Conservation (phyloP, 2,329 filamentous ascomycete species). For the Lasiodiplodia hormozganensis region DNA sequence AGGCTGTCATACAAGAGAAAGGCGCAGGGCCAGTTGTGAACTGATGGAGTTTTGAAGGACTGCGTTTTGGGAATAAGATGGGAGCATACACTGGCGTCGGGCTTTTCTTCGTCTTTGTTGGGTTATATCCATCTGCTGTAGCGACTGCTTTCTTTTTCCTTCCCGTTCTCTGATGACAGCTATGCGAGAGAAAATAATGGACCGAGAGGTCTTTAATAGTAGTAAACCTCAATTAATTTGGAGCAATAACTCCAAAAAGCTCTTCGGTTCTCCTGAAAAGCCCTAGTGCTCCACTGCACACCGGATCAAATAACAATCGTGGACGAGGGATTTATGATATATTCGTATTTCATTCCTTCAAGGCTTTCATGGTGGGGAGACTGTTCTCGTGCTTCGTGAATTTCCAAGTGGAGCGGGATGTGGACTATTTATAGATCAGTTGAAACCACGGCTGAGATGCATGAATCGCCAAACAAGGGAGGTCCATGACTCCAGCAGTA, state of each 20-base stretch:
- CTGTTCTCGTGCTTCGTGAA: background rate
- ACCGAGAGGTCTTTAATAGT: background rate
- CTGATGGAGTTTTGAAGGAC: background rate
- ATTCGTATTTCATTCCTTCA: background rate
- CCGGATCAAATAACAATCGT: background rate
- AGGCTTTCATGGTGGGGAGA: background rate
- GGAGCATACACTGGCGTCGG: background rate
- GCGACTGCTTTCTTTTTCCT: background rate
- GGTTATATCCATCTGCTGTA: too few relatives aligned
- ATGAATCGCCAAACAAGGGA: too few relatives aligned
- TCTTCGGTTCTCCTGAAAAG: too few relatives aligned
- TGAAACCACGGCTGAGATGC: background rate
- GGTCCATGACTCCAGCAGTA: too few relatives aligned
- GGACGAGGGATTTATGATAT: background rate
- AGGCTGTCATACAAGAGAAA: background rate
- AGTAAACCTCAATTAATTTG: background rate
- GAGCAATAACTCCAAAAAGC: background rate
- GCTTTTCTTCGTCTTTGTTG: background rate
- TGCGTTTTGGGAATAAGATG: background rate
- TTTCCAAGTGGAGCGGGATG: background rate
- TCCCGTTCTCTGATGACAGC: background rate
- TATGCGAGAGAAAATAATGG: background rate
- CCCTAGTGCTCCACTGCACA: too few relatives aligned
- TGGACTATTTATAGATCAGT: background rate
- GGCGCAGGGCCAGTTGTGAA: background rate